Conservation (phyloP, 352 stramenopile species). For the Pseudoperonospora humuli region DNA sequence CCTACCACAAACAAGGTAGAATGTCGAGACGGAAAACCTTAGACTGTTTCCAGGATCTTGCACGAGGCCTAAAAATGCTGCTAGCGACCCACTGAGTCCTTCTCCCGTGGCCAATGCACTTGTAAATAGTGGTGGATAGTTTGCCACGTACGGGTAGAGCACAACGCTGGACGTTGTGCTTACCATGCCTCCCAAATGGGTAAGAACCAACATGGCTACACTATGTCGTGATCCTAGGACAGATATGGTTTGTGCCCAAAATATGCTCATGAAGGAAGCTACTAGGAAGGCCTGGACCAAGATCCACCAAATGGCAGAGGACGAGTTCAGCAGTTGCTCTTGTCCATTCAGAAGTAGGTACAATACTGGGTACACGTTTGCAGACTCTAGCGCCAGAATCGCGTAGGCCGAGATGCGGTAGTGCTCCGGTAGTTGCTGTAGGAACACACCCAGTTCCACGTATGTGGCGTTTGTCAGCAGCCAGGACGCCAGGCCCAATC, state of each 20-base stretch:
- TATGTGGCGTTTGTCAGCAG: conserved; percentile 63
- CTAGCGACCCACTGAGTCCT: conserved; percentile 53
- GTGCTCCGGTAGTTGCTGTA: conserved; percentile 49
- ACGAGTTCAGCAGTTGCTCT: conserved; percentile 34
- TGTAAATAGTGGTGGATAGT: conserved; percentile 54
- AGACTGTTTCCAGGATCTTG: conserved; percentile 45
- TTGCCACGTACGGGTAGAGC: conserved; percentile 66
- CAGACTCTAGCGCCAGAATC: conserved; percentile 61
- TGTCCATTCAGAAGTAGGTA: conserved; percentile 54
- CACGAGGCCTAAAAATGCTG: conserved; percentile 45
- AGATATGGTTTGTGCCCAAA: conserved; percentile 42
- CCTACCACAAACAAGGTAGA: conserved; percentile 56
- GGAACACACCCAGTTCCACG: conserved; percentile 47
- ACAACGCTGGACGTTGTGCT: conserved; percentile 66
- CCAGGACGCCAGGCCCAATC: conserved; percentile 54
- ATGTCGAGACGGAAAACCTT: conserved; percentile 50
- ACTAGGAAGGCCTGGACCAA: conserved; percentile 38
- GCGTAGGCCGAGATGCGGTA: conserved; percentile 65
- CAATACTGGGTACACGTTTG: conserved; percentile 62
- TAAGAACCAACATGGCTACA: conserved; percentile 56
- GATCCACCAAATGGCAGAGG: conserved; percentile 49
- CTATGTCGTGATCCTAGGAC: conserved; percentile 49
- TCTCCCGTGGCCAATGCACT: conserved; percentile 57
- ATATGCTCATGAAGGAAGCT: conserved; percentile 44
- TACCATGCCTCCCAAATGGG: conserved; percentile 55